Evolutionary conservation across 441 rosid species (phyloP).

Genomic region (Iberis amara): DNA sequence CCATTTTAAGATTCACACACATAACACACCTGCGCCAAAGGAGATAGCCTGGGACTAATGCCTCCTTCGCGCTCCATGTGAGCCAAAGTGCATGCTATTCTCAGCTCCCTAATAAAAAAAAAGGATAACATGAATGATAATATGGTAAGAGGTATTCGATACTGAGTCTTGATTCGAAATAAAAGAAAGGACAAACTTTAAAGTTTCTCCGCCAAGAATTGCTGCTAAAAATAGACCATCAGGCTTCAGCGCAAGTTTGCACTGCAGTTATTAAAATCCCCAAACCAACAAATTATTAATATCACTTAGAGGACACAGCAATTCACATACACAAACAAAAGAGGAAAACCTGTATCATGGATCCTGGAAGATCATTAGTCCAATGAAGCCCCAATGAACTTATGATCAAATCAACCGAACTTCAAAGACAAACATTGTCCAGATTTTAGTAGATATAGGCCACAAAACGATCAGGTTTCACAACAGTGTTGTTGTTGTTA

Average conservation of each 20-base stretch:
- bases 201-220: slow-evolving; percentile 98
- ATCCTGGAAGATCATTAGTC: slow-evolving; percentile 98
- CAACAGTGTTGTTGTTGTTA: slow-evolving; percentile 13
- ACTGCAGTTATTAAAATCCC: slow-evolving; percentile 49
- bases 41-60: slow-evolving; percentile 86
- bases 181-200: slow-evolving; percentile 47
- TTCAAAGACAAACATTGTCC: slow-evolving; percentile 33
- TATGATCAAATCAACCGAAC: slow-evolving; percentile 86
- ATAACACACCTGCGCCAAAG: slow-evolving; percentile 81
- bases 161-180: slow-evolving; percentile 1
- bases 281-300: slow-evolving; percentile 28
- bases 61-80: slow-evolving; percentile 99
- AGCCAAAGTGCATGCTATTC: slow-evolving; percentile 98
- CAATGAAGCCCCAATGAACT: slow-evolving; percentile 96
- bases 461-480: background rate
- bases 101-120: slow-evolving; percentile 56
- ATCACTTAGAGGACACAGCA: slow-evolving; percentile 12
- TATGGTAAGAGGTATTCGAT: background rate
- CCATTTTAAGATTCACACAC: background rate
- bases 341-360: slow-evolving; percentile 77
- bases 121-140: background rate
- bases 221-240: slow-evolving; percentile 98
- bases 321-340: slow-evolving; percentile 11
- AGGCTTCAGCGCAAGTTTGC: slow-evolving; percentile 90
- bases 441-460: slow-evolving; percentile 2